Base-by-base conservation (phyloP, 352 stramenopile species). In the Thalassiosira sp. region DNA sequence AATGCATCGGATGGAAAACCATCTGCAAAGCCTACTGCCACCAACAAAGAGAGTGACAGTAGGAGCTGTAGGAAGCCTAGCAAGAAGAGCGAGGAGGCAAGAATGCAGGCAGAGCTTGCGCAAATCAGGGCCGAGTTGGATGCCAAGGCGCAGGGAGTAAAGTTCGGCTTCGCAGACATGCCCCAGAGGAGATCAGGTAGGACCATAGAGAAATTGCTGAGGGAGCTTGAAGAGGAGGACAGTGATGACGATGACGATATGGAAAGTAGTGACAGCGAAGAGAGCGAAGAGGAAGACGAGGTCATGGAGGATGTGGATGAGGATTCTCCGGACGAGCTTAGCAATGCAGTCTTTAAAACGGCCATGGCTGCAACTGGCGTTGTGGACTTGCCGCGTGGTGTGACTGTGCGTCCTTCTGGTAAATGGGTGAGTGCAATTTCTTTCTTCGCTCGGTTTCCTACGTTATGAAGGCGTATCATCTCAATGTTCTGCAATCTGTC, bases 391-490 rank as follows among this genome's bases (percentile, higher is more conserved):
- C 64, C 59, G 8, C 54, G 75, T 42, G 79, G 79, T 16, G 74
- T 86, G 5, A 86, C 79, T 15, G 35, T 79, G 13, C 59, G 79
- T 18, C 74, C 79, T n/a, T 86, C 79, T 16, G 79, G 79, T n/a
- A 84, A 82, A 68, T 86, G 79, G 78, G 64, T 74, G 16, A 64
- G 64, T 62, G 20, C 22, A 6, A 10, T 54, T 71, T 52, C 25
- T 37, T 53, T 57, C 22, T 48, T 28, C 42, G 22, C 6, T 24
- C 20, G 40, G 15, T 57, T 53, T 56, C n/a, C 16, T 2, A 43
- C 31, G n/a, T 37, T 18, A 28, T 57, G 3, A 24, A 5, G 0
- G 16, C 2, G 28, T 31, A 46, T 53, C 33, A 3, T 27, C 3
- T 27, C 2, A 18, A 10, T 52, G 18, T 46, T 49, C 5, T 51